Evolutionary conservation across 2,329 filamentous ascomycete genomes (phyloP), one percentile per base, ranked within the genome.

Genomic region (Colletotrichum karsti): DNA sequence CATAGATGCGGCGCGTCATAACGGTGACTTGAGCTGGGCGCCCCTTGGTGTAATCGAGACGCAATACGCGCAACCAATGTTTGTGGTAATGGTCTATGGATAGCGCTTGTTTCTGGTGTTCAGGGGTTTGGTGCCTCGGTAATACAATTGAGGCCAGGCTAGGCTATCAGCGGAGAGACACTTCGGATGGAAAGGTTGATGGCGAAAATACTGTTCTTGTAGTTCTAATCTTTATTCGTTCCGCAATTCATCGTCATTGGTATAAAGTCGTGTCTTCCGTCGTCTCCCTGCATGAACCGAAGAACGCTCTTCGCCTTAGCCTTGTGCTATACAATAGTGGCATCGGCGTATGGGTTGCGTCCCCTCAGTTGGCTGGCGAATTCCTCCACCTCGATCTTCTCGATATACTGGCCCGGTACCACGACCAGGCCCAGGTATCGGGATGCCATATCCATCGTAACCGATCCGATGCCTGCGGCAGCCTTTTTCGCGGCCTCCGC

Each of bases 401-500:
- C 90, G 72, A 99, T 93, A 77, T 97, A 90, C 72, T 92, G 84
- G 0, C 95, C 95, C 0, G 96, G 96, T 4, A 99, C 89, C 24
- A 98, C 95, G 3, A 99, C 90, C 26, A 98, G 82, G 0, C 96
- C 96, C 22, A 99, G 88, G 76, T 94, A 97, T 60, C 96, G 90
- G 72, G 92, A 94, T 26, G 89, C 92, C 90, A 97, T 93, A 73
- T 94, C 88, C 60, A 93, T 80, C 70, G 86, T 88, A 63, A 92
- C 76, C 13, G 80, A 83, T 22, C 78, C 79, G 3, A 82, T 81
- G 3, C 74, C 73, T 13, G 75, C 74, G n/a, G 72, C 74, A 2
- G 73, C 71, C 35, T 74, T 72, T 51, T 72, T 71, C 18, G 77
- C 76, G 15, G 80, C 77, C 61, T 82, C 81, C 9, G 80, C 77